Evolutionary conservation across 2,329 filamentous ascomycete genomes (phyloP).

Genomic region (Aspergillus japonicus): DNA sequence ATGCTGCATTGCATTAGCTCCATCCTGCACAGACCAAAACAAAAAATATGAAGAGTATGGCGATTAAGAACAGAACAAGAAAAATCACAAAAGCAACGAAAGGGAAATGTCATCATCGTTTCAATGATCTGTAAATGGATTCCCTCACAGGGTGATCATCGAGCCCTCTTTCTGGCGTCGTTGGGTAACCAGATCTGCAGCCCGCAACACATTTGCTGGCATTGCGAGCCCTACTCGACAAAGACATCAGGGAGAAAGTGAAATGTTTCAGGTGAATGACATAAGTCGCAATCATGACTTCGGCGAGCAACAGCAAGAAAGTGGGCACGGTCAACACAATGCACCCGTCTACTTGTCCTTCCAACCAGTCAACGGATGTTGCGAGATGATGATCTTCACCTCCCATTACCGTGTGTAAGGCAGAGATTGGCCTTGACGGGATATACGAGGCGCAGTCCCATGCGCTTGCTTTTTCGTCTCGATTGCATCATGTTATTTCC

Average conservation of each 20-base stretch:
- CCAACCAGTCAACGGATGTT: neutral
- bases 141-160: too few species aligned
- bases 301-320: neutral
- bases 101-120: neutral
- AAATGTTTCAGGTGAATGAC: neutral
- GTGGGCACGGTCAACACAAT: neutral
- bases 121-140: neutral
- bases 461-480: neutral
- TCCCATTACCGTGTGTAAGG: neutral
- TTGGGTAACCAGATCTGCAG: neutral
- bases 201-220: neutral
- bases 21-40: neutral
- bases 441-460: neutral
- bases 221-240: neutral
- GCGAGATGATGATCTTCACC: neutral
- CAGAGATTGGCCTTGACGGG: neutral
- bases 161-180: neutral
- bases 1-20: slow-evolving; percentile 6
- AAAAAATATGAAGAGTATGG: neutral
- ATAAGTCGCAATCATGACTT: neutral
- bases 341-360: neutral
- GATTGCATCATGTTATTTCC: too few species aligned
- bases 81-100: neutral
- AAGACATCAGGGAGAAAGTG: neutral
- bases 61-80: neutral